A percentile compares a stretch with the other conserved stretches of the same genome.
Evolutionary conservation across 2,329 filamentous ascomycete genomes (phyloP).

Genomic region (Xylariaceae sp.): DNA sequence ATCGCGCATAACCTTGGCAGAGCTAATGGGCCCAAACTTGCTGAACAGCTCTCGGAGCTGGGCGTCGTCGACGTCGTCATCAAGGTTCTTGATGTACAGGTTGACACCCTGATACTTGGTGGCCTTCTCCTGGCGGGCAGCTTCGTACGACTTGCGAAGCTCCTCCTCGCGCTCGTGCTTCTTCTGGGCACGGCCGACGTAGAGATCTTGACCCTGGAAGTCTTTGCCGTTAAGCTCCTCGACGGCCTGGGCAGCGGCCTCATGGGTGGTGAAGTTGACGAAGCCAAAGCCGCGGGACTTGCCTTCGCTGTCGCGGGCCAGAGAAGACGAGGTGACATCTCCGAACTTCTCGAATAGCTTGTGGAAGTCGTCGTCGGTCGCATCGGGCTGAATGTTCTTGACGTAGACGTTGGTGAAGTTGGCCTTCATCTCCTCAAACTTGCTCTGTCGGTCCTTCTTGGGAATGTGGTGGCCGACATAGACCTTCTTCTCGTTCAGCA

Average conservation of each 20-base stretch:
- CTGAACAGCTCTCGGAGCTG: conserved; percentile 93
- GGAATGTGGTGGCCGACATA: conserved; percentile 99
- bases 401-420: conserved; percentile 99
- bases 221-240: conserved; percentile 90
- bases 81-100: conserved; percentile 98
- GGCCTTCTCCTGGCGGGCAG: conserved; percentile 94
- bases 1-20: conserved; percentile 99
- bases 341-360: conserved; percentile 88
- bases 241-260: conserved; percentile 80
- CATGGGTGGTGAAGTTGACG: conserved; percentile 92
- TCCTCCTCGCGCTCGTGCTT: conserved; percentile 99
- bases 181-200: conserved; percentile 98
- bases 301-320: conserved; percentile 83
- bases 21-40: conserved; percentile 91
- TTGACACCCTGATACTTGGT: conserved; percentile 99
- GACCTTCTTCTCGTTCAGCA: conserved; percentile 99
- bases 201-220: conserved; percentile 91
- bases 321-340: conserved; percentile 91
- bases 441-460: conserved; percentile 99
- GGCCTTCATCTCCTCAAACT: conserved; percentile 99
- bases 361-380: conserved; percentile 91
- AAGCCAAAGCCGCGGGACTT: conserved; percentile 96
- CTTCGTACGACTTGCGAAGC: conserved; percentile 97
- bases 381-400: conserved; percentile 90
- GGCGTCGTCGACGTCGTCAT: conserved; percentile 95